Base-by-base conservation (phyloP, 441 rosid species). In the Arabidopsis hybrid region DNA sequence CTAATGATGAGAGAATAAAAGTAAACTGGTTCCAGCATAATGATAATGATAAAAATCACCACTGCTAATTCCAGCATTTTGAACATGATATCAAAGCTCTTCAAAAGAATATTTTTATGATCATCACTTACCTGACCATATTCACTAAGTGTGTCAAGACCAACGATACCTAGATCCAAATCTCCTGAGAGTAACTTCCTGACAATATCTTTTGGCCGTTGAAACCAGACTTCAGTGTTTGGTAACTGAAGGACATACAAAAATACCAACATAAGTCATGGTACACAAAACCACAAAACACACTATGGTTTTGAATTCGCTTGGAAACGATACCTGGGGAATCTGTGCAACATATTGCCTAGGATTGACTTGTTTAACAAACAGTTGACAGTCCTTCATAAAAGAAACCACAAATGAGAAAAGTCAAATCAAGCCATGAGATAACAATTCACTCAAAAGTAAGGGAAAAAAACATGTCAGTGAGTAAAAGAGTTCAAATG, bases 171-270 rank as follows among this genome's bases (percentile, higher is more conserved):
- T 60, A 95, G 86, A 84, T 95, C 98, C 63, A 95, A 80, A 86
- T 95, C 98, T 74, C 99, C 98, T 1, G 97, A 88, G 31, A 85
- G 59, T 78, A 95, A 73, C 79, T 95, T 92, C 64, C 90, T 78
- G 11, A 95, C 92, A 73, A 95, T 87, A 72, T 92, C 99, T 79
- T 91, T 95, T 57, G 98, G 99, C 67, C 95, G 88, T 83, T 95
- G 99, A 84, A 88, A 91, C 99, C 99, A 95, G 17, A 95, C 99
- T 77, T 91, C 93, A 82, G 92, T 51, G 71, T 87, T 88, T 65
- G 98, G 75, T 29, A 95, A 81, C 99, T 95, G 75, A 40, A 78
- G 5, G 21, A 32, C 21, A 74, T 14, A 58, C 35, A 58, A 52
- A 18, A 4, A 8, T 31, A 67, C 5, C 42, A 34, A 8, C 35